Evolutionary conservation across 2,329 filamentous ascomycete genomes (phyloP).

Genomic region (Cordyceps fumosorosea): DNA sequence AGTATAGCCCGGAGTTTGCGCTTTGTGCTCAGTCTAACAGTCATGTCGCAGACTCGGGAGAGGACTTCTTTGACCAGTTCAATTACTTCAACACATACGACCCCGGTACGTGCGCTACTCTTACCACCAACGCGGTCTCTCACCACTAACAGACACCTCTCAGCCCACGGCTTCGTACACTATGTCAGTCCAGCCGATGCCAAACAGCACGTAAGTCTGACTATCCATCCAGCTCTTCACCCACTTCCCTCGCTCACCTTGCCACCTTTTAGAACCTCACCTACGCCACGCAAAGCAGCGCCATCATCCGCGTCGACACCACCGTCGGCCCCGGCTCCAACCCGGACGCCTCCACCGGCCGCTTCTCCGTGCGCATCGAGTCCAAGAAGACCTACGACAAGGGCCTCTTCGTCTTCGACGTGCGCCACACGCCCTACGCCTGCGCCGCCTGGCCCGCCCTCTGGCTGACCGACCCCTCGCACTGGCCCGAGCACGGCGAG

Average conservation of each 20-base stretch:
- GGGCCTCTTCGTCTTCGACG: slow-evolving; percentile 64
- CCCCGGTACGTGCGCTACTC: slow-evolving; percentile 28
- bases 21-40: not conserved
- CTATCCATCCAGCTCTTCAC: not conserved
- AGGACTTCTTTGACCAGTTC: slow-evolving; percentile 49
- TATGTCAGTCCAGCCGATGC: slow-evolving; percentile 42
- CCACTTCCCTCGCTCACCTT: not conserved
- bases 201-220: slow-evolving; percentile 31
- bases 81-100: slow-evolving; percentile 46
- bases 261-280: slow-evolving; percentile 51
- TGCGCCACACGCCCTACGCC: slow-evolving; percentile 56
- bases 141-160: slow-evolving; percentile 6
- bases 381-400: slow-evolving; percentile 53
- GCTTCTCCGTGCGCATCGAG: slow-evolving; percentile 56
- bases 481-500: slow-evolving; percentile 60
- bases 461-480: slow-evolving; percentile 54
- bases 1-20: slow-evolving; percentile 18
- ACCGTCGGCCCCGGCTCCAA: slow-evolving; percentile 39
- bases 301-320: slow-evolving; percentile 56
- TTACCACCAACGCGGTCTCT: not conserved
- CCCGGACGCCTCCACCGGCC: slow-evolving; percentile 50
- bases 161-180: slow-evolving; percentile 45
- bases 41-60: slow-evolving; percentile 38
- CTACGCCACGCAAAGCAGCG: slow-evolving; percentile 45
- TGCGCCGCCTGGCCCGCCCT: slow-evolving; percentile 61